A percentile compares a stretch with the other conserved stretches of the same genome.
phyloP scores from a whole-genome alignment of 2,329 filamentous ascomycete species.

The Paraphoma chrysanthemicola region DNA sequence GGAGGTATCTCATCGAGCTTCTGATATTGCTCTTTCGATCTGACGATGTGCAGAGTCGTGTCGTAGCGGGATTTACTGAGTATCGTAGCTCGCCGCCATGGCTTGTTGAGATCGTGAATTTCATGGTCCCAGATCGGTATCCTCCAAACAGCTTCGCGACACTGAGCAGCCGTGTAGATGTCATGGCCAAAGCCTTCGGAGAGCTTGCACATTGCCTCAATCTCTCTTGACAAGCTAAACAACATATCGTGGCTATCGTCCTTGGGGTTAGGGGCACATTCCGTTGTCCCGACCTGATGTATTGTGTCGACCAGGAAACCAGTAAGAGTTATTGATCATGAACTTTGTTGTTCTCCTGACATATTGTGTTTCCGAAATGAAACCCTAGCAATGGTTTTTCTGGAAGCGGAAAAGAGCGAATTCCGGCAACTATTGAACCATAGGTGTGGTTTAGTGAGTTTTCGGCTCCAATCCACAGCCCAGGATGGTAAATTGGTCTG shows the following conservation, averaged over 20 bases:
- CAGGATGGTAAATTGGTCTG: not conserved
- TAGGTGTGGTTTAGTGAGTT: not conserved
- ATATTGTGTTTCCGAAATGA: not conserved
- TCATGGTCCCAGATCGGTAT: not conserved
- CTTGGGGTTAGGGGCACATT: not conserved
- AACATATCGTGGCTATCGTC: not conserved
- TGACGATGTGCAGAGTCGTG: not conserved
- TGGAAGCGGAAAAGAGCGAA: not conserved
- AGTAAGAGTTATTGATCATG: not conserved
- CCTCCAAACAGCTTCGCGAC: not conserved
- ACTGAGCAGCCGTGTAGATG: not conserved
- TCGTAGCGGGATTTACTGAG: not conserved
- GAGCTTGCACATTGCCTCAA: not conserved
- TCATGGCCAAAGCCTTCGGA: not conserved
- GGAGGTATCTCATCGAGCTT: not conserved
- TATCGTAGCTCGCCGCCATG: not conserved
- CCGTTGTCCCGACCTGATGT: not conserved
- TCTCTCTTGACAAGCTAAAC: not conserved
- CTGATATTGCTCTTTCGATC: not conserved
- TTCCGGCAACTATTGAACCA: not conserved
- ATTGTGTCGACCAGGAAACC: not conserved
- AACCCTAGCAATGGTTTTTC: not conserved
- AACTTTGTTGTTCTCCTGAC: not conserved
- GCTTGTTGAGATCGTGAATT: not conserved
- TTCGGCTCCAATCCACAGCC: not conserved